A percentile compares a stretch with the other conserved stretches of the same genome.
Evolutionary conservation across 306 rosid genomes (phyloP).

Genomic region (Gastrolobium bilobum): DNA sequence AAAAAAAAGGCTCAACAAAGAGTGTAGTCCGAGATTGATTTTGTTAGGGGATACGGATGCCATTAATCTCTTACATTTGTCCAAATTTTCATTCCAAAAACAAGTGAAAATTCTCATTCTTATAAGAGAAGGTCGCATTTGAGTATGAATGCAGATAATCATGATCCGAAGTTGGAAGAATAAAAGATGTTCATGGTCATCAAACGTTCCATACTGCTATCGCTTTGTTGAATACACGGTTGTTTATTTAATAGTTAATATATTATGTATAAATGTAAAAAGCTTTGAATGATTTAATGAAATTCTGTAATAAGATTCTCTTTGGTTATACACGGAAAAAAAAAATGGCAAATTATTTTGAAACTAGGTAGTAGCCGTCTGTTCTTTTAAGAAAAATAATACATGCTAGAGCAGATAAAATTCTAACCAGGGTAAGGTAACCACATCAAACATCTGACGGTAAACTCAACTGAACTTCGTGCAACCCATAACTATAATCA

Average conservation of each 20-base stretch:
- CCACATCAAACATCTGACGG: conserved; percentile 42
- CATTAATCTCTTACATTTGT: too few species aligned
- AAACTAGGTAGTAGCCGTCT: conserved; percentile 50
- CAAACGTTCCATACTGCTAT: neutral
- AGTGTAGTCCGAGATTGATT: too few species aligned
- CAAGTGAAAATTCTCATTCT: too few species aligned
- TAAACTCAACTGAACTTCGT: conserved; percentile 37
- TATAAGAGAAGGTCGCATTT: neutral
- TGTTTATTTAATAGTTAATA: neutral
- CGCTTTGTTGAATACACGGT: neutral
- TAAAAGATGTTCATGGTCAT: neutral
- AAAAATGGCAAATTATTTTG: conserved; percentile 51
- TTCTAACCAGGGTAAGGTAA: conserved; percentile 49
- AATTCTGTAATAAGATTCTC: conserved; percentile 30
- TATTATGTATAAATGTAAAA: conserved; percentile 19
- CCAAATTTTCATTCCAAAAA: too few species aligned
- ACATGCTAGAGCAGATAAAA: conserved; percentile 46
- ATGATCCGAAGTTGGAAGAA: neutral
- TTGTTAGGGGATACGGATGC: too few species aligned
- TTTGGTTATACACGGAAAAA: conserved; percentile 38
- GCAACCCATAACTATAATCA: conserved; percentile 38
- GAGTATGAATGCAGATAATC: neutral
- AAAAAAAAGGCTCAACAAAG: too few species aligned
- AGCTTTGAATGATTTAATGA: conserved; percentile 28
- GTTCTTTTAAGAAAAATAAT: conserved; percentile 51